Evolutionary conservation across 2,329 filamentous ascomycete genomes (phyloP), one percentile per base, ranked within the genome.

Genomic region (Fusarium temperatum): DNA sequence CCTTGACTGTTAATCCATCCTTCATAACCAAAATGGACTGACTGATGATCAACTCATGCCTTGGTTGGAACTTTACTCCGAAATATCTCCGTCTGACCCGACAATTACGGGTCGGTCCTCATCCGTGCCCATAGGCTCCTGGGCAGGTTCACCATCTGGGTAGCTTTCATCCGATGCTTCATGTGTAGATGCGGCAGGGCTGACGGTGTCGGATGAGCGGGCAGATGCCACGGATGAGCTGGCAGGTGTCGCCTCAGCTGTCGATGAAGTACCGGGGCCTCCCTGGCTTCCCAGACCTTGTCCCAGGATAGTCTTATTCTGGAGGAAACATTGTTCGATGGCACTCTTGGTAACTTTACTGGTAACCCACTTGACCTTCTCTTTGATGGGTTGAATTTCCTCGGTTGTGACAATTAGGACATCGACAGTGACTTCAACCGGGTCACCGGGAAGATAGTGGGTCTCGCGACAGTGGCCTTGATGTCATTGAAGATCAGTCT

Each of bases 1-100:
- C 50, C 5, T 13, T 13, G 14, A 8, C 14, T 12, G 3, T 7
- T 22, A 2, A 5, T 1, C 24, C 7, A 13, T 0, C 3, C 9
- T 17, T 38, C 32, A 17, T 10, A 3, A 6, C 3, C 32, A 11
- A 10, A 13, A 20, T 1, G 13, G 15, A 11, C 18, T 9, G 7
- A 15, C 13, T 28, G 9, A n/a, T 22, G 4, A 22, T 17, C 9
- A 54, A 22, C 8, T 26, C 10, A 17, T 28, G 7, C 20, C 15
- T 38, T 28, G 11, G 10, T 5, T 28, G 14, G 14, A 4, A 22
- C 24, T 38, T 39, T 26, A 54, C 3, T 20, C 20, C 20, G 3
- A 13, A 0, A 7, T 5, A 1, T 54, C 32, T n/a, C 51, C 51
- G 22, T 28, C 51, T 4, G 51, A 7, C 4, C 14, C 51, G 7